Evolutionary conservation across 129 eudicot species (phyloP).

Genomic region (Saposhnikovia divaricata): DNA sequence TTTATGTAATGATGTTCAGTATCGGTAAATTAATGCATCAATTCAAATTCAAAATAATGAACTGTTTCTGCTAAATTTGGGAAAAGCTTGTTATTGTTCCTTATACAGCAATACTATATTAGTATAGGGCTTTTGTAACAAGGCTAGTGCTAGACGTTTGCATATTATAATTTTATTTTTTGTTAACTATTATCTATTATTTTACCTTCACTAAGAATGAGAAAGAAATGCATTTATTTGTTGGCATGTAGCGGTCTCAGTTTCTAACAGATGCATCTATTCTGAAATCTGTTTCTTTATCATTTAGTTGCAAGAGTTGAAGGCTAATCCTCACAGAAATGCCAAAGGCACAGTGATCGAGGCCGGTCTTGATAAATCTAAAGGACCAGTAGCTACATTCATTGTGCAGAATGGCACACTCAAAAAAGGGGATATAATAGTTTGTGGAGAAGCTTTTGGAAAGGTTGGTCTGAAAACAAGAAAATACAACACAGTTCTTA

Average conservation of each 20-base stretch:
- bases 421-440: conserved; percentile 72
- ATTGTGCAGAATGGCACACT: conserved; percentile 96
- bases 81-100: background rate
- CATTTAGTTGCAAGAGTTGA: conserved; percentile 48
- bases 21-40: background rate
- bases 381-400: conserved; percentile 89
- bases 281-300: background rate
- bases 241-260: background rate
- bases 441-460: conserved; percentile 96
- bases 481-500: background rate
- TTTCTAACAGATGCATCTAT: background rate
- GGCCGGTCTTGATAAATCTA: conserved; percentile 92
- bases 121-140: background rate
- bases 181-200: background rate
- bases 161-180: background rate
- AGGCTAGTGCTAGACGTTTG: background rate
- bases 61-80: background rate
- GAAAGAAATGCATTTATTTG: background rate
- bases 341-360: conserved; percentile 95
- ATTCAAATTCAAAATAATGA: background rate
- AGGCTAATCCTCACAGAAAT: conserved; percentile 85
- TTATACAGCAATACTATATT: background rate
- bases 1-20: background rate
- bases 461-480: conserved; percentile 50
- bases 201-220: background rate